These are phyloP conservation scores for Luzula sylvatica DNA, from an alignment of 176 grass and related monocot genomes.

Conservation along the genomic window DNA sequence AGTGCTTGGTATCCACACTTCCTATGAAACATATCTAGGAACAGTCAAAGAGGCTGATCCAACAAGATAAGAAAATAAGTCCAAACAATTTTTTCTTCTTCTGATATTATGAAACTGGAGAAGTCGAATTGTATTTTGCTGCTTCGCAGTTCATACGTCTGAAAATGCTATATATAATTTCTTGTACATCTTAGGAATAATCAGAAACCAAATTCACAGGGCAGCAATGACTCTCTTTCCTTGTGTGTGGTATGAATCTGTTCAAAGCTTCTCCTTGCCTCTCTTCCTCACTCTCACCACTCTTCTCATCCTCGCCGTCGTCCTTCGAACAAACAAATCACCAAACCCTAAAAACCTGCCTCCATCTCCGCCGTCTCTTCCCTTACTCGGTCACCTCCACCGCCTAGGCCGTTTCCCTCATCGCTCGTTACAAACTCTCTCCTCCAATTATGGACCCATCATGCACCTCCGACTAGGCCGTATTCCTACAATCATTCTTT, in stretches of 20 bases:
- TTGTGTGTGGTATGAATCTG: background rate
- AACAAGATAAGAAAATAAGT: no score
- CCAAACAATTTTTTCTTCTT: no score
- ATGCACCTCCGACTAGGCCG: conserved; percentile 17
- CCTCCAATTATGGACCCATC: conserved; percentile 8
- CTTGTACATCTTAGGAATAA: no score
- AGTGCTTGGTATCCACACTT: no score
- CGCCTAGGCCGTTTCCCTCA: conserved; percentile 28
- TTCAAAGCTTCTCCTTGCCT: background rate
- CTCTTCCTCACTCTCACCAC: background rate
- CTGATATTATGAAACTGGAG: no score
- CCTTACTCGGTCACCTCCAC: conserved; percentile 47
- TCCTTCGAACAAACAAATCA: background rate
- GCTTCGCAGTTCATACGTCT: no score
- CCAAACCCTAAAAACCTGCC: background rate
- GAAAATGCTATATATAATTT: no score
- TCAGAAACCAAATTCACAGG: no score
- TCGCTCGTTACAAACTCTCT: conserved; percentile 23
- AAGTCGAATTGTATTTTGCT: no score
- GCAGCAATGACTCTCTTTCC: background rate
- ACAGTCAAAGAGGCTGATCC: no score
- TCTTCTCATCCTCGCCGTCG: background rate
- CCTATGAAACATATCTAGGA: no score
- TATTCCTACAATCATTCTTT: conserved; percentile 26
- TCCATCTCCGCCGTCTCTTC: conserved; percentile 32